phyloP scores from a whole-genome alignment of 352 stramenopile species.

The Phytophthora sansomeana region DNA sequence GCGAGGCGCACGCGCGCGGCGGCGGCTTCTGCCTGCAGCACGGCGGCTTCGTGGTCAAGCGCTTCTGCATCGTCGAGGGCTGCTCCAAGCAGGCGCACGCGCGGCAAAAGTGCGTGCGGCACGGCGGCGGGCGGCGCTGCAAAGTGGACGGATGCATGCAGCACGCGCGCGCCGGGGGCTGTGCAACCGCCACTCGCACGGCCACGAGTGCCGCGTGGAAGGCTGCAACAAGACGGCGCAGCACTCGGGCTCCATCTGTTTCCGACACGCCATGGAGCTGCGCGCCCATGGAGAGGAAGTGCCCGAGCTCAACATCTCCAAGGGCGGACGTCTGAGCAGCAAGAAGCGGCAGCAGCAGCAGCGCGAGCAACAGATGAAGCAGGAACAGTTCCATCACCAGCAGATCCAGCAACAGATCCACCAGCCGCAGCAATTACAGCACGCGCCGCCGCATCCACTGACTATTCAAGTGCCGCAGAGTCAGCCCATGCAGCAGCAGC shows the following conservation, averaged over 20 bases:
- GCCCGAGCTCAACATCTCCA: conserved; percentile 80
- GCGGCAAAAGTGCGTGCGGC: conserved; percentile 78
- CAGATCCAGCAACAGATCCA: conserved; percentile 76
- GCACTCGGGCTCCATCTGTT: conserved; percentile 80
- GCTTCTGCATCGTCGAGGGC: conserved; percentile 83
- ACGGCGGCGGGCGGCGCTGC: conserved; percentile 73
- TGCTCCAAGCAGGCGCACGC: conserved; percentile 83
- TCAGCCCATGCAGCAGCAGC: conserved; percentile 41
- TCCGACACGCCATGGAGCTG: conserved; percentile 80
- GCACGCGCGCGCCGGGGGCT: conserved; percentile 75
- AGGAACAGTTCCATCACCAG: conserved; percentile 81
- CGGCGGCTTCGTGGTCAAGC: conserved; percentile 84
- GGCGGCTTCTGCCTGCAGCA: conserved; percentile 82
- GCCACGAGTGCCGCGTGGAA: conserved; percentile 77
- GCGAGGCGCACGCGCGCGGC: conserved; percentile 75
- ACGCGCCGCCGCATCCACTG: conserved; percentile 38
- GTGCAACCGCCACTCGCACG: conserved; percentile 81
- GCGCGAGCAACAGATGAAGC: conserved; percentile 73
- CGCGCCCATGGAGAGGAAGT: conserved; percentile 74
- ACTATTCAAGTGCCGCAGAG: conserved; percentile 43
- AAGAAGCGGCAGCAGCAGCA: conserved; percentile 81
- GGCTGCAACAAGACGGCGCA: conserved; percentile 86
- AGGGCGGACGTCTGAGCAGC: conserved; percentile 70
- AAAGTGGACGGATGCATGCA: conserved; percentile 81
- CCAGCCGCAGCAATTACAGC: conserved; percentile 42